Conservation (phyloP, 1,284 basidiomycete genomes). For the Apiotrichum domesticum region DNA sequence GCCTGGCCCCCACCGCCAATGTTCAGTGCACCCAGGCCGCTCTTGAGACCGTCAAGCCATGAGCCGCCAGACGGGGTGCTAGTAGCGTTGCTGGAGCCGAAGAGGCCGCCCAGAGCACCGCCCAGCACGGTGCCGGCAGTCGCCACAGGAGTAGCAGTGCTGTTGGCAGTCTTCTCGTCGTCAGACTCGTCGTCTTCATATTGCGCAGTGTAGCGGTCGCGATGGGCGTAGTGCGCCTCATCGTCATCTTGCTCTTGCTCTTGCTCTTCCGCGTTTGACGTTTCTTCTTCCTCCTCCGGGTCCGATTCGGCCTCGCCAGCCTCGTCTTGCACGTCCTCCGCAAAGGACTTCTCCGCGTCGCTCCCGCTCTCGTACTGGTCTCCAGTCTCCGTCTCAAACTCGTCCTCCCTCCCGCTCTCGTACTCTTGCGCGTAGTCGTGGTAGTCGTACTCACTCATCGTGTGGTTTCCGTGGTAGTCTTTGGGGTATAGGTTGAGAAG, state of each 20-base stretch:
- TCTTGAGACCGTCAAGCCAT: not conserved
- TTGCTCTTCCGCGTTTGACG: not conserved
- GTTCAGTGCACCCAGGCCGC: not conserved
- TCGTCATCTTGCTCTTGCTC: not conserved
- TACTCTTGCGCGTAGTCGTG: not conserved
- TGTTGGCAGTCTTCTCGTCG: not conserved
- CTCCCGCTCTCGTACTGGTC: not conserved
- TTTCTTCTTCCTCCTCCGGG: not conserved
- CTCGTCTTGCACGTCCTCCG: not conserved
- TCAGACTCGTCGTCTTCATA: too few relatives aligned
- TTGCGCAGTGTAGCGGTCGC: too few relatives aligned
- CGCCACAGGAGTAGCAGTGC: not conserved
- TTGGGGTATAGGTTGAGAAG: not conserved
- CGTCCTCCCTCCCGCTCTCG: not conserved
- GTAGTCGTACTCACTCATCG: conserved; percentile 2
- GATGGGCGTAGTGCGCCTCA: not conserved
- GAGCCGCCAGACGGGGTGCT: not conserved
- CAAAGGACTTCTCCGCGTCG: not conserved
- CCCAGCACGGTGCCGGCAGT: not conserved
- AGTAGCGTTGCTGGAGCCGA: not conserved
- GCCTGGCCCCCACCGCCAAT: not conserved
- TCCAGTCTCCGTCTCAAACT: not conserved
- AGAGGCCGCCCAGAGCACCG: not conserved
- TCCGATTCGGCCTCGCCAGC: not conserved
- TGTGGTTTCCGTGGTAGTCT: too few relatives aligned